A percentile compares a stretch with the other conserved stretches of the same genome.
Evolutionary conservation across 2,329 filamentous ascomycete genomes (phyloP).

Genomic region (Beauveria caledonica): DNA sequence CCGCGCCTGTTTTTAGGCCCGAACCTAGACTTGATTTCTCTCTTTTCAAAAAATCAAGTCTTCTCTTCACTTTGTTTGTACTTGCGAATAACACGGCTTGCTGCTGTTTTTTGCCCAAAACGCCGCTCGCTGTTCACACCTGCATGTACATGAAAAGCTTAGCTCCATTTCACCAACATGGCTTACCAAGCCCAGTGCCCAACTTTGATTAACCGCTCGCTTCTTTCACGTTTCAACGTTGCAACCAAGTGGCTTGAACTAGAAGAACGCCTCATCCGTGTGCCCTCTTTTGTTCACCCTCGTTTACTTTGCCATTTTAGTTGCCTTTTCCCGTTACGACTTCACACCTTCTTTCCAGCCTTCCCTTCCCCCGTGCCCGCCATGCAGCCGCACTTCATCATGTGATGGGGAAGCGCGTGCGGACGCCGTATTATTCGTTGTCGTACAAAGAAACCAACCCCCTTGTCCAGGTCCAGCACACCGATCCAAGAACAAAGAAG

Average conservation of each 20-base stretch:
- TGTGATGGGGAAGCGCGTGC: not conserved
- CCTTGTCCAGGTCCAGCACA: no score
- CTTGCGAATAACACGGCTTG: no score
- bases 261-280: not conserved
- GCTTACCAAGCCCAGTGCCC: not conserved
- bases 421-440: no score
- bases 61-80: no score
- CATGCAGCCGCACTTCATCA: constrained; percentile 2
- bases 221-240: not conserved
- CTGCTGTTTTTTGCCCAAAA: no score
- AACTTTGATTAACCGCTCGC: not conserved
- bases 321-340: not conserved
- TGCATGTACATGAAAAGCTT: no score
- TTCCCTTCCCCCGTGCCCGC: not conserved
- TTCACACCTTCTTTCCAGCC: not conserved
- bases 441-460: not conserved
- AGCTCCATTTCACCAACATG: not conserved
- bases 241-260: not conserved
- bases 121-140: no score
- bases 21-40: no score
- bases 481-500: no score
- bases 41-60: no score
- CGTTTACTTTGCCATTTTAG: not conserved
- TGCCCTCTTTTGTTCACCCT: not conserved
- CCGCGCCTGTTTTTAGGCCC: no score